Percentiles rank a stretch among this genome's conserved stretches.
Conservation (phyloP, 1,284 basidiomycete genomes). For the Melampsora abietis-canadensis region DNA sequence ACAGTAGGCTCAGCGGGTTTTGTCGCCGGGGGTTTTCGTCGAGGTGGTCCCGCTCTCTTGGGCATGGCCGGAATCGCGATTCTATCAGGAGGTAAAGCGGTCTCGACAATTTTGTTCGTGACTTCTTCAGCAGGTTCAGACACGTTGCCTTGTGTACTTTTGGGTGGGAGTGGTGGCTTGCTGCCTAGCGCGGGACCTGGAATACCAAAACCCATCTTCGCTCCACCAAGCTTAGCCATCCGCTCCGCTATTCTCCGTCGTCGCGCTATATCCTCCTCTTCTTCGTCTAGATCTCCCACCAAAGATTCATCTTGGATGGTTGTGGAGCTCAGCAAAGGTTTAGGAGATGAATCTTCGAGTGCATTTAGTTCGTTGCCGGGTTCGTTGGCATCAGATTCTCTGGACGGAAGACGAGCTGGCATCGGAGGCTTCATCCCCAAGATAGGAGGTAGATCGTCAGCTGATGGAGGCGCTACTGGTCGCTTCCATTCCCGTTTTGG, state of each 20-base stretch:
- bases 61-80: slow-evolving; percentile 35
- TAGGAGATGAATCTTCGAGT: neutral
- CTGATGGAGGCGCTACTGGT: slow-evolving; percentile 16
- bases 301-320: slow-evolving; percentile 1
- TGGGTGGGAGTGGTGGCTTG: slow-evolving; percentile 13
- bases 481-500: slow-evolving; percentile 43
- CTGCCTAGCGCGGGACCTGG: slow-evolving; percentile 21
- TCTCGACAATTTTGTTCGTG: neutral
- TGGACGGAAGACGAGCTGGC: neutral
- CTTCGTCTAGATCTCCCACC: slow-evolving; percentile 4
- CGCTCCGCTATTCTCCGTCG: slow-evolving; percentile 37
- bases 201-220: slow-evolving; percentile 42
- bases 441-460: slow-evolving; percentile 12
- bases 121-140: slow-evolving; percentile 4
- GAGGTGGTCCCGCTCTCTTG: slow-evolving; percentile 33
- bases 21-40: slow-evolving; percentile 31
- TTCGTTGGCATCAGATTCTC: slow-evolving; percentile 6
- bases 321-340: neutral
- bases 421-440: slow-evolving; percentile 5
- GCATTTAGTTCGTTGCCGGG: neutral
- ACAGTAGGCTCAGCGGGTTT: neutral
- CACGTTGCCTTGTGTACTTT: neutral
- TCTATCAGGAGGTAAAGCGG: slow-evolving; percentile 37
- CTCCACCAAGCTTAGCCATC: slow-evolving; percentile 43
- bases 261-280: slow-evolving; percentile 28